A percentile compares a stretch with the other conserved stretches of the same genome.
phyloP scores from a whole-genome alignment of 768 basidiomycete genomes.

The Podaxis rugospora region DNA sequence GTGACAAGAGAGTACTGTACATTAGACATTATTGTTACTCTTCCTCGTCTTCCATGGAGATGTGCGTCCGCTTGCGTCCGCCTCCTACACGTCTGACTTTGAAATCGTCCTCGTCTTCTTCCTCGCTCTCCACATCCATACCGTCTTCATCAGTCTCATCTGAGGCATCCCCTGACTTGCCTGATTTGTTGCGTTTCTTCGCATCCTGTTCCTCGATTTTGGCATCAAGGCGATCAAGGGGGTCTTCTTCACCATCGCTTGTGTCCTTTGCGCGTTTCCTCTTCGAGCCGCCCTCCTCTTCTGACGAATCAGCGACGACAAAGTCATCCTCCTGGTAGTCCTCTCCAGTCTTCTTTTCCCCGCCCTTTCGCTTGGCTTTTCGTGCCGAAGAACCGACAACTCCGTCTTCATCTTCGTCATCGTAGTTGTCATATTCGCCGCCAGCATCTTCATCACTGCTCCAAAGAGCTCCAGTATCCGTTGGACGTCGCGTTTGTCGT shows the following conservation, averaged over 20 bases:
- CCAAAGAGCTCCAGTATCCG: conserved; percentile 38
- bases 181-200: conserved; percentile 33
- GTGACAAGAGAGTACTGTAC: conserved; percentile 13
- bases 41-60: conserved; percentile 63
- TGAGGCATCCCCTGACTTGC: conserved; percentile 19
- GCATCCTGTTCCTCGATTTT: conserved; percentile 58
- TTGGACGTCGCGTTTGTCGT: conserved; percentile 38
- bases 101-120: conserved; percentile 69
- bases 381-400: conserved; percentile 28
- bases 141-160: conserved; percentile 30
- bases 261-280: conserved; percentile 31
- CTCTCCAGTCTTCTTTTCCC: conserved; percentile 51
- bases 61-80: conserved; percentile 48
- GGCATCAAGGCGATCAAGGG: conserved; percentile 67
- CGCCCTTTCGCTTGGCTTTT: conserved; percentile 45
- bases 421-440: conserved; percentile 42
- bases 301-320: conserved; percentile 76
- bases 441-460: conserved; percentile 70
- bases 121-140: conserved; percentile 76
- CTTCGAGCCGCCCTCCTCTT: conserved; percentile 46
- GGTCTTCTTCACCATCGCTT: conserved; percentile 48
- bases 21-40: conserved; percentile 34
- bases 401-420: conserved; percentile 55
- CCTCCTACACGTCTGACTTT: conserved; percentile 55
- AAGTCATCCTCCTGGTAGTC: conserved; percentile 86